A percentile compares a stretch with the other conserved stretches of the same genome.
Conservation (phyloP, 2,329 filamentous ascomycete species). For the Aspergillus fumigatus region DNA sequence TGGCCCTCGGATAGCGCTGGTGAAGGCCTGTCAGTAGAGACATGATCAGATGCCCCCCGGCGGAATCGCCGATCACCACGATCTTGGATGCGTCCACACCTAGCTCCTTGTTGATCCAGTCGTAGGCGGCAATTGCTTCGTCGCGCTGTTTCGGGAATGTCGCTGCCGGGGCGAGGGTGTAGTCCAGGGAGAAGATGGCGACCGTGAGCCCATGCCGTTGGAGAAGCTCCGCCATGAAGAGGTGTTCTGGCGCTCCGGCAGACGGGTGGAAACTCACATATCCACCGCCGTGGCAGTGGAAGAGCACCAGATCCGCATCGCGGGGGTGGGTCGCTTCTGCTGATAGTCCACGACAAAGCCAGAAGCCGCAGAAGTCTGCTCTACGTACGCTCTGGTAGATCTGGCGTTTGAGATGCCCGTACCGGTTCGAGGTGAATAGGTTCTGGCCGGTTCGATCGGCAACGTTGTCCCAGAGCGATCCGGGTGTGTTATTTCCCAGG, state of each 20-base stretch:
- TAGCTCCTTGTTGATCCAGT: constrained; percentile 21
- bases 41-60: constrained; percentile 10
- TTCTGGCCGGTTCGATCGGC: constrained; percentile 4
- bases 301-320: constrained; percentile 13
- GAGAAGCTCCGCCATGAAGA: constrained; percentile 16
- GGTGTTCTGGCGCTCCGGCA: constrained; percentile 12
- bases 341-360: constrained; percentile 12
- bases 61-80: constrained; percentile 12
- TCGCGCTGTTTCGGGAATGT: constrained; percentile 69
- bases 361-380: constrained; percentile 7
- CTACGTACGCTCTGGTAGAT: constrained; percentile 8
- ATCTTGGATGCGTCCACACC: constrained; percentile 6
- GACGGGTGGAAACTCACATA: constrained; percentile 15
- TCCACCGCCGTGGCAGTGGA: constrained; percentile 20
- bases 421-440: constrained; percentile 5
- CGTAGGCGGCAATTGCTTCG: constrained; percentile 66
- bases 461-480: constrained; percentile 4
- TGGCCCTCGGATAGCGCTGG: not conserved
- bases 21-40: constrained; percentile 5
- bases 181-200: constrained; percentile 75
- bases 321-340: constrained; percentile 2
- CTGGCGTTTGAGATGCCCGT: constrained; percentile 6
- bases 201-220: constrained; percentile 51
- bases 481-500: constrained; percentile 12
- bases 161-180: constrained; percentile 70